These are phyloP conservation scores for Thecaphora thlaspeos DNA, from an alignment of 1,284 basidiomycete species.

Conservation along the genomic window DNA sequence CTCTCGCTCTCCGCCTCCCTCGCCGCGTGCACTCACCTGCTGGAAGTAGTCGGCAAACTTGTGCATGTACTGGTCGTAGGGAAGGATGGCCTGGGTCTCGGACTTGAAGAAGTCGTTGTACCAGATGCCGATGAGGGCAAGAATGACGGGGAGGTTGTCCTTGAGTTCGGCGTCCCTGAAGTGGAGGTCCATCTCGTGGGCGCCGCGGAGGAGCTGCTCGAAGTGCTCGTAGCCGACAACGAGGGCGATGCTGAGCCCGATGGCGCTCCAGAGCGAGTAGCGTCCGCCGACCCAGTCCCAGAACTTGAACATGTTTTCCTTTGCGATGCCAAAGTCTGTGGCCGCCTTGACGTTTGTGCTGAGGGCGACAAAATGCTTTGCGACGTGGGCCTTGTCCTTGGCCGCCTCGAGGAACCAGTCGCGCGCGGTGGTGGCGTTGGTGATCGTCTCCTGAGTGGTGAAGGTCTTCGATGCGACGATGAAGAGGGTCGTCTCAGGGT, in stretches of 20 bases:
- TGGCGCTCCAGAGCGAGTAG: constrained; percentile 97
- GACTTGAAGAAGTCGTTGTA: constrained; percentile 97
- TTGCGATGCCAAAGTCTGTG: constrained; percentile 87
- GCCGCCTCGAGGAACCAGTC: constrained; percentile 89
- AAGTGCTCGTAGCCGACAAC: constrained; percentile 94
- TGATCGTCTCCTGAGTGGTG: constrained; percentile 99
- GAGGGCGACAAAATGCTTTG: constrained; percentile 98
- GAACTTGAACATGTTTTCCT: constrained; percentile 98
- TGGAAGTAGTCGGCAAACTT: constrained; percentile 99
- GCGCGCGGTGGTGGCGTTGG: constrained; percentile 89
- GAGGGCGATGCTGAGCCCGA: constrained; percentile 90
- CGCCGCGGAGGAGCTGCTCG: constrained; percentile 81
- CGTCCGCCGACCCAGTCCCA: constrained; percentile 99
- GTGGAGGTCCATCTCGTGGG: constrained; percentile 96
- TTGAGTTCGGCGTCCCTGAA: constrained; percentile 86
- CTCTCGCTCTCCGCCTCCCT: too few species aligned
- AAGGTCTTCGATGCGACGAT: constrained; percentile 98
- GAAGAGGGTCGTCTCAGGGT: constrained; percentile 93
- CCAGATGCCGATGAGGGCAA: constrained; percentile 93
- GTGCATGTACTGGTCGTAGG: constrained; percentile 98
- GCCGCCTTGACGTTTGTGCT: constrained; percentile 94
- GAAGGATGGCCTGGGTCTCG: constrained; percentile 90
- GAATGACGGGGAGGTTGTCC: constrained; percentile 85
- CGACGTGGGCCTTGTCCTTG: constrained; percentile 75
- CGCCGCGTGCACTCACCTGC: constrained; percentile 63